Base-by-base conservation (phyloP, 2,329 filamentous ascomycete species). In the Cordyceps pruinosa region DNA sequence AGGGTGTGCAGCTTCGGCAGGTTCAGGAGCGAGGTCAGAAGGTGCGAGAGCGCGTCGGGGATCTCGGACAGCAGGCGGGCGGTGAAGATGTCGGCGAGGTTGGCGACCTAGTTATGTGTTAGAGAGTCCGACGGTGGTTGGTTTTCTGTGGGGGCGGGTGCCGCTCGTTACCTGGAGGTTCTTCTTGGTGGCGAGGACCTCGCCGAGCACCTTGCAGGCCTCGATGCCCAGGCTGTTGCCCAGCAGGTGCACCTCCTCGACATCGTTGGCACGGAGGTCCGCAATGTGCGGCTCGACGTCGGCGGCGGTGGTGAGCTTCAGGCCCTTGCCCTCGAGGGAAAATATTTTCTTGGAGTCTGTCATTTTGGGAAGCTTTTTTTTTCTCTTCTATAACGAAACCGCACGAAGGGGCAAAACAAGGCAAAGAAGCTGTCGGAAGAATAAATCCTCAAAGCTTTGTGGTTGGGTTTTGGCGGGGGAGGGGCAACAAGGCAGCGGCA, bases 51-150 rank as follows among this genome's bases (percentile, higher is more conserved):
- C 8, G 94, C 93, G 62, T 88, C 87, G 48, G 94, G 94, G 62
- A 99, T 99, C 72, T 99, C 94, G 72, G 86, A 88, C 61, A 97
- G 85, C 46, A 97, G 84, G 64, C 94, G 90, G 32, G 89, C 90
- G 59, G 94, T 99, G 78, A 97, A 99, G 77, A 99, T 96, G 72
- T 99, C 94, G 72, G 92, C 92, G 58, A 99, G 80, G 75, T 97
- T 96, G 68, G 89, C 92, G 68, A 86, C 78, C 84, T 86, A 66
- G 34, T 58, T 9, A 19, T 19, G 8, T n/a, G 32, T 34, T 48
- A 47, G 26, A 17, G 53, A 21, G 39, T 19, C 26, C 34, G 37
- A 25, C 30, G 8, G 35, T 15, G 44, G 4, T 19, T 21, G 41
- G 32, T 17, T 48, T 45, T 30, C n/a, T n/a, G n/a, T 45, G 39